Evolutionary conservation across 192 early-diverging fungal genomes (phyloP), one percentile per base, ranked within the genome.

Genomic region (Helicostylum pulchrum): DNA sequence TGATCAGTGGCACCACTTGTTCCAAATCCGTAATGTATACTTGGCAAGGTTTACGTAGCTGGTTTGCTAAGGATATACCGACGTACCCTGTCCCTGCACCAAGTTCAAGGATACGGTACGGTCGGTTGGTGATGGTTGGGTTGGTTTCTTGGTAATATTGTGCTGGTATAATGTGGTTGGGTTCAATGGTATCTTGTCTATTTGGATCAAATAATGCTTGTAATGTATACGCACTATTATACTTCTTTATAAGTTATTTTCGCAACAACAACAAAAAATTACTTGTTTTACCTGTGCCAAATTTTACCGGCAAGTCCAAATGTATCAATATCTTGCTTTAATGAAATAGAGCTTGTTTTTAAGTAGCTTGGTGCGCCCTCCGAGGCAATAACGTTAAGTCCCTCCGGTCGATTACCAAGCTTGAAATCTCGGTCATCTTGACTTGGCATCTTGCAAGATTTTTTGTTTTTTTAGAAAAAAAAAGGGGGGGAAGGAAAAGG

Each of bases 51-150:
- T 34, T 26, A 23, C 21, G 9, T 4, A 83, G 53, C 5, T 55
- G 36, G 8, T 74, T 65, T 6, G 81, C 81, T 12, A 83, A 61
- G 0, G 70, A 69, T 14, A 83, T 78, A 0, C 81, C 78, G 6
- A 74, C 72, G 32, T 78, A 83, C 3, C 81, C 81, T 11, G 78
- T 80, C n/a, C 81, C 81, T 17, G 81, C 73, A 14, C 81, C 81
- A 12, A 83, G 47, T 59, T 83, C 81, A 4, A 83, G 5, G n/a
- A 83, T 76, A 14, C 75, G 66, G 42, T 61, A 67, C 7, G 51
- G 8, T 48, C 11, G 4, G 12, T 48, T 19, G 4, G 12, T 48
- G 1, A 5, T 14, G 6, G 0, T 14, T n/a, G n/a, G 19, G 8
- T 10, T n/a, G 30, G 8, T 34, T n/a, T 12, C 45, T 12, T 34